A percentile compares a stretch with the other conserved stretches of the same genome.
phyloP scores from a whole-genome alignment of 2,329 filamentous ascomycete genomes.

The Zymoseptoria ardabiliae region DNA sequence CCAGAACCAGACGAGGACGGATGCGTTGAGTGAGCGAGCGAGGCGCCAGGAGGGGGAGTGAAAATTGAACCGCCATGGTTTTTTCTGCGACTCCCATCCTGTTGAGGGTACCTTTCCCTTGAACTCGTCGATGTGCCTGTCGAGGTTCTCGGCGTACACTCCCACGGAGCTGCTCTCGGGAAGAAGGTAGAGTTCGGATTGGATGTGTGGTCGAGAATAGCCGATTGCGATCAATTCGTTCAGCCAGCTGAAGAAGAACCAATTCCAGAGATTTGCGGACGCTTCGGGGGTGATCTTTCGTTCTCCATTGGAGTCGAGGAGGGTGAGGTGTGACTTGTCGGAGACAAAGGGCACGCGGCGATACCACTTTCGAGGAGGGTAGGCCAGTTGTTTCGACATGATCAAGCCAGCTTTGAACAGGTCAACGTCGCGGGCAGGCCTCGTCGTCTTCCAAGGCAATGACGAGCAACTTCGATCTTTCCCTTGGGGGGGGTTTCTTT shows the following conservation, averaged over 20 bases:
- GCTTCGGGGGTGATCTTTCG: slow-evolving; percentile 1
- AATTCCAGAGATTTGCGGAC: not conserved
- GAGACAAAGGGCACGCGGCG: not conserved
- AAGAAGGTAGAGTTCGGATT: not conserved
- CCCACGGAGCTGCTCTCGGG: too few relatives aligned
- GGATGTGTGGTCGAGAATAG: not conserved
- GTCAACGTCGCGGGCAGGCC: too few relatives aligned
- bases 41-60: slow-evolving; percentile 1
- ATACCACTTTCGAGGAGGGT: slow-evolving; percentile 4
- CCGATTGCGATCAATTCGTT: slow-evolving; percentile 2
- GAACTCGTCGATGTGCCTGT: not conserved
- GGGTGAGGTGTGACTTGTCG: not conserved
- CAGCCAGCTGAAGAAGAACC: slow-evolving; percentile 2
- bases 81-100: not conserved
- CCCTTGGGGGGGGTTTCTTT: too few relatives aligned
- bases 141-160: not conserved
- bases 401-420: not conserved
- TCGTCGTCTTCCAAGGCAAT: too few relatives aligned
- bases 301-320: not conserved
- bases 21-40: not conserved
- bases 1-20: slow-evolving; percentile 4
- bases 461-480: too few relatives aligned
- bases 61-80: not conserved
- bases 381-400: not conserved
- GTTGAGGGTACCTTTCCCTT: not conserved